Percentiles rank a stretch among this genome's conserved stretches.
Conservation (phyloP, 768 basidiomycete genomes). For the Kwoniella sp. region DNA sequence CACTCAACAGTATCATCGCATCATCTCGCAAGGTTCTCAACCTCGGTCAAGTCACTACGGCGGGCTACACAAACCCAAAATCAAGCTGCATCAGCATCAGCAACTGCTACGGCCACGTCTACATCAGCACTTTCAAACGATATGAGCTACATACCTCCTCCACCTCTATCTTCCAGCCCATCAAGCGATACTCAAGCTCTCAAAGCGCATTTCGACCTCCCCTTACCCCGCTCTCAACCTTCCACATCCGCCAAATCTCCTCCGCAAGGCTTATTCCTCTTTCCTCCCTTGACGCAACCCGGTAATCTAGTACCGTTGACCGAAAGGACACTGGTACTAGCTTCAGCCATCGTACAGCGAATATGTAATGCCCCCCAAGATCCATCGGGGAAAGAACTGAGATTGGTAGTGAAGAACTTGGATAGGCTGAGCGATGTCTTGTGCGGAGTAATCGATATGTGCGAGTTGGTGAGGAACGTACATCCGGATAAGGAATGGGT, state of each 20-base stretch:
- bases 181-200: constrained; percentile 29
- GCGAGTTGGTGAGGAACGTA: constrained; percentile 87
- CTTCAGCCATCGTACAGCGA: constrained; percentile 78
- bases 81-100: constrained; percentile 25
- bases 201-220: constrained; percentile 41
- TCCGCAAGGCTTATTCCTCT: constrained; percentile 73
- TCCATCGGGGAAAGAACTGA: constrained; percentile 71
- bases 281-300: constrained; percentile 71
- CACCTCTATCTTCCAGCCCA: constrained; percentile 13
- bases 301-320: constrained; percentile 71
- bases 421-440: constrained; percentile 94
- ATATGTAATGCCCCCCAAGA: constrained; percentile 65
- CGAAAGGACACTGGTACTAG: constrained; percentile 75
- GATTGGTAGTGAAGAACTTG: constrained; percentile 89
- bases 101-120: constrained; percentile 12
- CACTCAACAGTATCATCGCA: not conserved
- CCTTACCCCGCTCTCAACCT: constrained; percentile 4
- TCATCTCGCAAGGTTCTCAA: not conserved
- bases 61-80: constrained; percentile 7
- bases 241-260: not conserved
- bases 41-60: not conserved
- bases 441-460: constrained; percentile 94
- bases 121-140: constrained; percentile 2
- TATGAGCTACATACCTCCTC: constrained; percentile 14
- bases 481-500: constrained; percentile 88